phyloP scores from a whole-genome alignment of 2,329 filamentous ascomycete genomes.

The Calonectria montana region DNA sequence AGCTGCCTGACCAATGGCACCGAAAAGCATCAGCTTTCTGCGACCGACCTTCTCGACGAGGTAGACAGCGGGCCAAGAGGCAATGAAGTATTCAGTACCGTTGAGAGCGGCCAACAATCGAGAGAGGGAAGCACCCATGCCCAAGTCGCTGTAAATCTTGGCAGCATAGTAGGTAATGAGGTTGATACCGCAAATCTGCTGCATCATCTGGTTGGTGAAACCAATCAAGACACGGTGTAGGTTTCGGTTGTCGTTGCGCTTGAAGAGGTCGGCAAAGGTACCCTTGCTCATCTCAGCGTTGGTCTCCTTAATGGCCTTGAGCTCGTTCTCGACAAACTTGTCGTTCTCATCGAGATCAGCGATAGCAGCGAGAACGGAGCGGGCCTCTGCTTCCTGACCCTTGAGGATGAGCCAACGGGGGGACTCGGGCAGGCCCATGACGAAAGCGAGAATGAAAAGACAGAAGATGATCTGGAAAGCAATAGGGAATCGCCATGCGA shows the following conservation, averaged over 20 bases:
- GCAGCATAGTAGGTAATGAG: constrained; percentile 73
- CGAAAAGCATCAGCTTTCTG: constrained; percentile 78
- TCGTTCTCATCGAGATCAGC: constrained; percentile 65
- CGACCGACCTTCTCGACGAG: constrained; percentile 75
- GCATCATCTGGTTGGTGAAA: constrained; percentile 72
- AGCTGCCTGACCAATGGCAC: constrained; percentile 69
- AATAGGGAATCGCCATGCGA: constrained; percentile 69
- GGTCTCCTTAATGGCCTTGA: constrained; percentile 71
- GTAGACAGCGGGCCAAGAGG: constrained; percentile 70
- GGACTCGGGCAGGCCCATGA: constrained; percentile 66
- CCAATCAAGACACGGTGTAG: constrained; percentile 71
- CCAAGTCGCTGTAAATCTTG: constrained; percentile 67
- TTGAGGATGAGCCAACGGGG: constrained; percentile 61
- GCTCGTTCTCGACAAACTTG: constrained; percentile 69
- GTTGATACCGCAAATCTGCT: constrained; percentile 70
- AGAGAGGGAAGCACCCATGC: constrained; percentile 65
- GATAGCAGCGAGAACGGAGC: constrained; percentile 61
- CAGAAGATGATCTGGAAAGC: constrained; percentile 67
- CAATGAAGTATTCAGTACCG: constrained; percentile 67
- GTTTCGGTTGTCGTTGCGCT: constrained; percentile 65
- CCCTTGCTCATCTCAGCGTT: constrained; percentile 76
- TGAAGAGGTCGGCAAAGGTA: constrained; percentile 69
- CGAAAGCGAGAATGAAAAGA: constrained; percentile 64
- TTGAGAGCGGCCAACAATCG: constrained; percentile 64
- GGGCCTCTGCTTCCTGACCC: constrained; percentile 59